Conservation (phyloP, 2,329 filamentous ascomycete species). For the Monilinia vaccinii-corymbosi region DNA sequence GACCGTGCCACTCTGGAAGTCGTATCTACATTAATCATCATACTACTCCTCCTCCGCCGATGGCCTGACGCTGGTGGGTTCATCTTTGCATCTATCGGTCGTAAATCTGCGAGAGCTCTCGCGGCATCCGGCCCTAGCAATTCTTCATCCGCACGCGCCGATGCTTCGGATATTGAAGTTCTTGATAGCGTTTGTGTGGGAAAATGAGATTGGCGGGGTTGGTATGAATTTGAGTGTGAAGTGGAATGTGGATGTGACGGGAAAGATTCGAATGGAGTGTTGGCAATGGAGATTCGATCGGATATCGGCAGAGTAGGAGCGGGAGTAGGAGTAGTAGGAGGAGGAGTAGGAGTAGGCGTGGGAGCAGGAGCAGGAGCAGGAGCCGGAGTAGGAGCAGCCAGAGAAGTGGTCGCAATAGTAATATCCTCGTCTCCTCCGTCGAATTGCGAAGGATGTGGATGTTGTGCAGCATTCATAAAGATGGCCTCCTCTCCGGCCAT, state of each 20-base stretch:
- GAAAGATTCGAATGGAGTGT: neutral
- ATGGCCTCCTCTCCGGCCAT: neutral
- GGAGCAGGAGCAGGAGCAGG: no score
- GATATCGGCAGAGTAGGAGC: neutral
- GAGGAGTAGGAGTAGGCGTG: no score
- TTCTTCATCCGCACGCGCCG: constrained; percentile 13
- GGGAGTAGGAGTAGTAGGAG: no score
- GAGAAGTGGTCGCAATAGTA: neutral
- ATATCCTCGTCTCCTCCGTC: neutral
- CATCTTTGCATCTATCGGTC: constrained; percentile 20
- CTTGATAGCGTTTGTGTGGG: constrained; percentile 13
- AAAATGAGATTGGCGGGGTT: constrained; percentile 8
- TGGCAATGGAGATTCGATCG: neutral
- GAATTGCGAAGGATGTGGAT: constrained; percentile 1
- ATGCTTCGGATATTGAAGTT: constrained; percentile 14
- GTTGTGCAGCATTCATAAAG: neutral
- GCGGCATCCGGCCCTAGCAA: constrained; percentile 21
- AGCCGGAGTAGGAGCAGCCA: no score
- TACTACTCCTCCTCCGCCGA: constrained; percentile 27
- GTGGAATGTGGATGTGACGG: neutral
- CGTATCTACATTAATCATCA: constrained; percentile 23
- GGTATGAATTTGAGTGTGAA: neutral
- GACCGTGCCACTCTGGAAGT: constrained; percentile 7
- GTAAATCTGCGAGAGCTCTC: constrained; percentile 16
- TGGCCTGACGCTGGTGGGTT: constrained; percentile 23